A percentile compares a stretch with the other conserved stretches of the same genome.
phyloP scores from a whole-genome alignment of 1,284 basidiomycete genomes.

The Singerocomus rubriflavus region DNA sequence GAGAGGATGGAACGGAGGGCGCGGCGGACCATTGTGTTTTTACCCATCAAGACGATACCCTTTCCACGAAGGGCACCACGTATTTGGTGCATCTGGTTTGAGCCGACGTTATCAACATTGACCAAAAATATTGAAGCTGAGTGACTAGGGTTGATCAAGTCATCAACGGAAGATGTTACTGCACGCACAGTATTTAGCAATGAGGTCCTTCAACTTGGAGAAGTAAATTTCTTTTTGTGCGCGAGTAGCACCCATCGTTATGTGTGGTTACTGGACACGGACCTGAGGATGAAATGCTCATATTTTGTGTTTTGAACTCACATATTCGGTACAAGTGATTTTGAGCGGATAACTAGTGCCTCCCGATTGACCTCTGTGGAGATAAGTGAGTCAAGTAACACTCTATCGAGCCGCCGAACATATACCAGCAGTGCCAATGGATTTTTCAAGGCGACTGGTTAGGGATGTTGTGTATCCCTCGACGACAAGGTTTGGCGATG shows the following conservation, averaged over 20 bases:
- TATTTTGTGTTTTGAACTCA: conserved; percentile 14
- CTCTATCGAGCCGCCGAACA: conserved; percentile 8
- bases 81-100: conserved; percentile 99
- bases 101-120: conserved; percentile 99
- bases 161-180: background rate
- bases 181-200: conserved; percentile 84
- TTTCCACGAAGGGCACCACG: conserved; percentile 95
- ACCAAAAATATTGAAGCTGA: conserved; percentile 96
- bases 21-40: conserved; percentile 99
- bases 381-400: conserved; percentile 12
- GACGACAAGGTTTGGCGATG: conserved; percentile 25
- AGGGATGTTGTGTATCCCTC: conserved; percentile 9
- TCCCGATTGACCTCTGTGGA: conserved; percentile 81
- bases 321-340: conserved; percentile 22
- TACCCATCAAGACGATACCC: conserved; percentile 98
- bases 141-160: conserved; percentile 5
- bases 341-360: conserved; percentile 50
- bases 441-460: conserved; percentile 77
- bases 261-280: conserved; percentile 16
- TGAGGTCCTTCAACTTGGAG: conserved; percentile 89
- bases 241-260: conserved; percentile 87
- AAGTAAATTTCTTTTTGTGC: conserved; percentile 95
- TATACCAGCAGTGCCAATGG: conserved; percentile 73
- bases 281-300: background rate
- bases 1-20: conserved; percentile 88